Evolutionary conservation across 2,329 filamentous ascomycete species (phyloP).

Genomic region (Fusarium sp.): DNA sequence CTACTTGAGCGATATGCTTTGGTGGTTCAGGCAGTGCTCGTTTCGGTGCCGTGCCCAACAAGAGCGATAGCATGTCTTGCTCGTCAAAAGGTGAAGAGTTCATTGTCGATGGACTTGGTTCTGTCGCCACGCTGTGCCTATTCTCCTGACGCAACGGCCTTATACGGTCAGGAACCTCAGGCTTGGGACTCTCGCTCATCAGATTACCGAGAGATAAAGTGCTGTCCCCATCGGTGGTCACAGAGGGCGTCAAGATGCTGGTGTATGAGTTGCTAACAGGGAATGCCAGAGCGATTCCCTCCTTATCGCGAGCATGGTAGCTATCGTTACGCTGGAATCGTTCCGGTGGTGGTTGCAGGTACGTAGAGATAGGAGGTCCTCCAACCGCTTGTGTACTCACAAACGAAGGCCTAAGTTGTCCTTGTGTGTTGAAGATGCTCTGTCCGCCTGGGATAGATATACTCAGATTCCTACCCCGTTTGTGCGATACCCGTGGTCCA

Average conservation of each 20-base stretch:
- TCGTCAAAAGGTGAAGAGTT: constrained; percentile 54
- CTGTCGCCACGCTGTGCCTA: constrained; percentile 27
- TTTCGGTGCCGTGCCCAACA: constrained; percentile 45
- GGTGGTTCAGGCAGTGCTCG: constrained; percentile 52
- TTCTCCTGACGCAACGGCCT: constrained; percentile 22
- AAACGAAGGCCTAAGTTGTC: constrained; percentile 41
- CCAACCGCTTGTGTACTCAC: constrained; percentile 46
- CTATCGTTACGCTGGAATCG: constrained; percentile 25
- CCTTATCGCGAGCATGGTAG: constrained; percentile 25
- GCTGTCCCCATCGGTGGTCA: constrained; percentile 41
- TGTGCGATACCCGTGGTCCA: constrained; percentile 35
- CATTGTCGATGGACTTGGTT: constrained; percentile 40
- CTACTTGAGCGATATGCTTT: constrained; percentile 45
- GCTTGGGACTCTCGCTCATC: constrained; percentile 30
- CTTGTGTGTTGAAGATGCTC: constrained; percentile 19
- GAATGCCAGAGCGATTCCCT: constrained; percentile 41
- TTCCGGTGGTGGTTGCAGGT: constrained; percentile 38
- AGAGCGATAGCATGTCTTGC: constrained; percentile 52
- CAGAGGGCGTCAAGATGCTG: constrained; percentile 47
- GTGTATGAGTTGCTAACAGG: constrained; percentile 44
- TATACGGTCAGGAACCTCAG: constrained; percentile 16
- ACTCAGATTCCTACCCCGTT: constrained; percentile 43
- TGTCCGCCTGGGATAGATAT: constrained; percentile 32
- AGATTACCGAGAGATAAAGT: constrained; percentile 17
- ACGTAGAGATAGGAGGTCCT: constrained; percentile 34